phyloP scores from a whole-genome alignment of 2,329 filamentous ascomycete species.

The Colletotrichum lentis region DNA sequence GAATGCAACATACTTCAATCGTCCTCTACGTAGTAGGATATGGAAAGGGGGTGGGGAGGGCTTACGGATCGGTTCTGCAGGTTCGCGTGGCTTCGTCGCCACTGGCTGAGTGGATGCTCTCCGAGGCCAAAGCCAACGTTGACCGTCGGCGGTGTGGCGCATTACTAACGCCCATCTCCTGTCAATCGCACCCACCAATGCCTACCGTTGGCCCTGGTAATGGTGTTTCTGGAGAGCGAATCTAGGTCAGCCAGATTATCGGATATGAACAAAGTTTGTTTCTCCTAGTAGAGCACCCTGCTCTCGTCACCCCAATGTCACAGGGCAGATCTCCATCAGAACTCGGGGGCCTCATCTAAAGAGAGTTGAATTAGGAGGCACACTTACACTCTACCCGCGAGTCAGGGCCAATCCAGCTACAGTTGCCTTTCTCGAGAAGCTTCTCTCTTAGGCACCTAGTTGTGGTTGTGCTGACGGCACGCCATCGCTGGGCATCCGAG shows the following conservation, averaged over 20 bases:
- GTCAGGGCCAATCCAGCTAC: conserved; percentile 12
- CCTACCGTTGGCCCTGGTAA: conserved; percentile 7
- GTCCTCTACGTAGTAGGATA: not conserved
- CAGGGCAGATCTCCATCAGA: not conserved
- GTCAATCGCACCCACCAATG: conserved; percentile 23
- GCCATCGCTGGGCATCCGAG: conserved; percentile 18
- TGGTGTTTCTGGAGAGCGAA: not conserved
- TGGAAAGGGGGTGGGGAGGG: not conserved
- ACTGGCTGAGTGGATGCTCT: not conserved
- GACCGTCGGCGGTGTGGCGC: conserved; percentile 26
- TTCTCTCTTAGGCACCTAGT: not conserved
- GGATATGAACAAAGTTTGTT: conserved; percentile 22
- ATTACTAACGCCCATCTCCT: conserved; percentile 28
- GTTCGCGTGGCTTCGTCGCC: conserved; percentile 14
- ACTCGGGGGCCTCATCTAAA: not conserved
- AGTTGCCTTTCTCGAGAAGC: not conserved
- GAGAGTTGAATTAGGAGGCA: not conserved
- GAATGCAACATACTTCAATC: conserved; percentile 9
- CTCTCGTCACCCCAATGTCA: not conserved
- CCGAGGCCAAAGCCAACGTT: conserved; percentile 16
- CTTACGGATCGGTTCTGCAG: too few relatives aligned
- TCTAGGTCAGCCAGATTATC: conserved; percentile 1
- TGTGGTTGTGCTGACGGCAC: not conserved
- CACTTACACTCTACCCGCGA: conserved; percentile 8
- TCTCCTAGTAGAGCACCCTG: not conserved